These are phyloP conservation scores for Sarocladium brachiariae DNA, from an alignment of 2,329 filamentous ascomycete genomes.

Conservation along the genomic window DNA sequence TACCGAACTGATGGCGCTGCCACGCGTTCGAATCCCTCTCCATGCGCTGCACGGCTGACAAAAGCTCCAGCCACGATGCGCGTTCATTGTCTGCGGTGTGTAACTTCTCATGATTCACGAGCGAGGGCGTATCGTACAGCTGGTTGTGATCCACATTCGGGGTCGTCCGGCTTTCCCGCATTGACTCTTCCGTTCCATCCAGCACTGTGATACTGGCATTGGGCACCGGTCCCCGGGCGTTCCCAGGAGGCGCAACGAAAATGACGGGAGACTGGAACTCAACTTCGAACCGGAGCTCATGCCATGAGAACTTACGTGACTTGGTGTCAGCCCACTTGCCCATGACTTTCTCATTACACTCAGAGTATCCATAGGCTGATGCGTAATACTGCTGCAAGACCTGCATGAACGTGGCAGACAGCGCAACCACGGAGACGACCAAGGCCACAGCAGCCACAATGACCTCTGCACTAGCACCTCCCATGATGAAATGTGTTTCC, in stretches of 20 bases:
- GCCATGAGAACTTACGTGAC: conserved; percentile 30
- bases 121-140: conserved; percentile 4
- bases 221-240: conserved; percentile 29
- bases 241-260: conserved; percentile 38
- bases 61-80: conserved; percentile 46
- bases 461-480: conserved; percentile 22
- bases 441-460: conserved; percentile 37
- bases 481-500: background rate
- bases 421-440: conserved; percentile 39
- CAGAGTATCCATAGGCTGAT: conserved; percentile 42
- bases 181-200: conserved; percentile 30
- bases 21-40: conserved; percentile 41
- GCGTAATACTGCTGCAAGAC: conserved; percentile 44
- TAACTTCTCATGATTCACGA: conserved; percentile 26
- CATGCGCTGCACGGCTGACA: conserved; percentile 44
- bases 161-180: conserved; percentile 26
- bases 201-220: conserved; percentile 28
- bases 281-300: conserved; percentile 43
- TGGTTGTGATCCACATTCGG: conserved; percentile 16
- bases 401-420: conserved; percentile 38
- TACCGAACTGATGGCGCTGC: conserved; percentile 30
- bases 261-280: conserved; percentile 43
- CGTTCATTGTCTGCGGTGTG: conserved; percentile 51
- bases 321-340: conserved; percentile 37
- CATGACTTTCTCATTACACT: conserved; percentile 41